Evolutionary conservation across 2,329 filamentous ascomycete genomes (phyloP).

Genomic region (Colletotrichum sp.): DNA sequence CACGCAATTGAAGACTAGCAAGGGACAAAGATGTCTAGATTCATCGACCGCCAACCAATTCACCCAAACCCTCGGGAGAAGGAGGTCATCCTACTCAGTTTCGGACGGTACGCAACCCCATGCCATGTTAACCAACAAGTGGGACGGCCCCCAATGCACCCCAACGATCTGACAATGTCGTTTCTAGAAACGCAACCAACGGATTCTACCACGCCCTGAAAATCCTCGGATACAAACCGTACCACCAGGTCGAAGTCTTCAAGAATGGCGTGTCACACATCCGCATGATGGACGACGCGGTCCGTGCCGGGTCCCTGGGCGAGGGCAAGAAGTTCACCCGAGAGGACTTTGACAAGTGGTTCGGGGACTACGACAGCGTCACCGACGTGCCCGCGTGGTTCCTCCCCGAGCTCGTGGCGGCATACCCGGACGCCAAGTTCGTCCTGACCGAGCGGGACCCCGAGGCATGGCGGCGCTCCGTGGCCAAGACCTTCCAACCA

Average conservation of each 20-base stretch:
- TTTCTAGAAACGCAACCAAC: constrained; percentile 36
- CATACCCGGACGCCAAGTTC: constrained; percentile 39
- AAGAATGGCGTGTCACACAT: constrained; percentile 25
- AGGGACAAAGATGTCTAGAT: constrained; percentile 33
- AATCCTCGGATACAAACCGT: constrained; percentile 38
- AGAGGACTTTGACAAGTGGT: constrained; percentile 44
- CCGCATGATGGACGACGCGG: constrained; percentile 33
- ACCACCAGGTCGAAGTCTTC: constrained; percentile 38
- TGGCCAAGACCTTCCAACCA: constrained; percentile 27
- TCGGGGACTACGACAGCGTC: constrained; percentile 37
- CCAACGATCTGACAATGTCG: neutral
- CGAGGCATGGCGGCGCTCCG: constrained; percentile 34
- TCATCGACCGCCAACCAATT: constrained; percentile 36
- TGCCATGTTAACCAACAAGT: neutral
- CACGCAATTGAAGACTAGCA: neutral
- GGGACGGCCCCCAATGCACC: neutral
- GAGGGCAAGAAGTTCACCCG: constrained; percentile 33
- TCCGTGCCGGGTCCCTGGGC: constrained; percentile 31
- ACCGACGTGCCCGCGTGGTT: constrained; percentile 28
- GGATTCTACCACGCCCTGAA: constrained; percentile 38
- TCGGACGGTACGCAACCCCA: constrained; percentile 33
- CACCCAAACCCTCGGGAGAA: constrained; percentile 33
- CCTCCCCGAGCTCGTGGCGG: constrained; percentile 30
- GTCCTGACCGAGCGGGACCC: constrained; percentile 37
- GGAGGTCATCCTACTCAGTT: constrained; percentile 41